Conservation (phyloP, 2,329 filamentous ascomycete genomes). For the Fusarium continuum region DNA sequence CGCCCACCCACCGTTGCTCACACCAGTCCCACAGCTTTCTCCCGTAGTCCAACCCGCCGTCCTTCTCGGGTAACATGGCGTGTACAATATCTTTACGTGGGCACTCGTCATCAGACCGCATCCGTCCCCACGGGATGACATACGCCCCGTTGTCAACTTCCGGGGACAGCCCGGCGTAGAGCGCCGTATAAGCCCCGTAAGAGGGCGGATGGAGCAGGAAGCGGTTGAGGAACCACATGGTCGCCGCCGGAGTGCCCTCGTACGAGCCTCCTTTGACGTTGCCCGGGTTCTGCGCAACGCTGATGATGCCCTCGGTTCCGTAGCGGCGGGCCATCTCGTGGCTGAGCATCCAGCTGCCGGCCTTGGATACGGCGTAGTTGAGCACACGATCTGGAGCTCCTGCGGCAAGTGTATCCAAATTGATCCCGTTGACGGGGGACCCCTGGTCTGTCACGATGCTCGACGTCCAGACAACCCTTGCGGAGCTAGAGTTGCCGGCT, state of each 20-base stretch:
- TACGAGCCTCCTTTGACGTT: slow-evolving; percentile 45
- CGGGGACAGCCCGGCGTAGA: slow-evolving; percentile 52
- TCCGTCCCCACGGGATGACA: slow-evolving; percentile 45
- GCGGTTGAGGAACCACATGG: slow-evolving; percentile 37
- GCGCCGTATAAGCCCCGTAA: slow-evolving; percentile 53
- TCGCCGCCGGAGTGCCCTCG: slow-evolving; percentile 12
- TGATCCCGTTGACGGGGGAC: slow-evolving; percentile 42
- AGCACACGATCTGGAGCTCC: slow-evolving; percentile 34
- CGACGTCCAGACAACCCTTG: slow-evolving; percentile 47
- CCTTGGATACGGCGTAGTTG: slow-evolving; percentile 50
- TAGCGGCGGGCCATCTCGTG: slow-evolving; percentile 45
- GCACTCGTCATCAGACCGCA: slow-evolving; percentile 26
- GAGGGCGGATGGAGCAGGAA: slow-evolving; percentile 43
- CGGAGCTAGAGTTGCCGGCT: slow-evolving; percentile 28
- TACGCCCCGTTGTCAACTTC: slow-evolving; percentile 48
- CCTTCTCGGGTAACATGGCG: slow-evolving; percentile 37
- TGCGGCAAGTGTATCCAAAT: slow-evolving; percentile 39
- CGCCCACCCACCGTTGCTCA: slow-evolving; percentile 21
- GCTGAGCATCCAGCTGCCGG: slow-evolving; percentile 47
- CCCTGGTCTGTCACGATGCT: slow-evolving; percentile 44
- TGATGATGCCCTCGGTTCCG: slow-evolving; percentile 40
- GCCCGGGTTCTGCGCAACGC: slow-evolving; percentile 48
- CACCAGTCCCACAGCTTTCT: slow-evolving; percentile 46
- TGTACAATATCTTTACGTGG: slow-evolving; percentile 44
- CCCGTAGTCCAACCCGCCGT: slow-evolving; percentile 43